A percentile compares a stretch with the other conserved stretches of the same genome.
Conservation (phyloP, 2,329 filamentous ascomycete species). For the Chaetomiaceae sp. region DNA sequence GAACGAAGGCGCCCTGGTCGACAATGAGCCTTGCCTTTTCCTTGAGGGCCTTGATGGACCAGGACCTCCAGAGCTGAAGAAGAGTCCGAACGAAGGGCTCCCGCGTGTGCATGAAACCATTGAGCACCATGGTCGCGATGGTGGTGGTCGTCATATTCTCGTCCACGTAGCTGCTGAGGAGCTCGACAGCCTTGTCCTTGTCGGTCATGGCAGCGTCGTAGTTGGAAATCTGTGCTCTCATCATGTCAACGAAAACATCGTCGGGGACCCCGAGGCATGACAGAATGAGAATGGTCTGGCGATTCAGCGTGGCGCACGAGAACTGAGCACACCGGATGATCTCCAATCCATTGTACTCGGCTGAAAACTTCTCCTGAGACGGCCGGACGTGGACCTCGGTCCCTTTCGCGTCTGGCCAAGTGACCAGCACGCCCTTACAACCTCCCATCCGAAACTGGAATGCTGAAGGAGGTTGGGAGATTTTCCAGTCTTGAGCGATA, state of each 20-base stretch:
- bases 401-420: constrained; percentile 64
- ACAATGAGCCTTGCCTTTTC: constrained; percentile 86
- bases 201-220: constrained; percentile 68
- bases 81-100: constrained; percentile 83
- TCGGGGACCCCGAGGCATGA: constrained; percentile 70
- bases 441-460: constrained; percentile 92
- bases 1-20: constrained; percentile 76
- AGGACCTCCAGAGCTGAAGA: constrained; percentile 79
- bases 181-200: constrained; percentile 56
- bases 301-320: constrained; percentile 75
- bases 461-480: constrained; percentile 66
- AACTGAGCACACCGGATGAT: constrained; percentile 78
- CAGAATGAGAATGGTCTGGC: constrained; percentile 85
- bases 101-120: constrained; percentile 67
- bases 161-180: constrained; percentile 74
- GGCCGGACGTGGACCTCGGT: constrained; percentile 72
- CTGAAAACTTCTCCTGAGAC: constrained; percentile 84
- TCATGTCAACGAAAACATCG: constrained; percentile 61
- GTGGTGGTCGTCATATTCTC: constrained; percentile 74
- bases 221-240: constrained; percentile 61
- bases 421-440: constrained; percentile 80
- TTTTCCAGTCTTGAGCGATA: constrained; percentile 64
- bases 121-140: constrained; percentile 70
- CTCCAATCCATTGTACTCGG: constrained; percentile 68
- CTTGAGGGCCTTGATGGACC: constrained; percentile 84